A percentile compares a stretch with the other conserved stretches of the same genome.
Evolutionary conservation across 805 yeast genomes (phyloP).

Genomic region (Lipomyces orientalis): DNA sequence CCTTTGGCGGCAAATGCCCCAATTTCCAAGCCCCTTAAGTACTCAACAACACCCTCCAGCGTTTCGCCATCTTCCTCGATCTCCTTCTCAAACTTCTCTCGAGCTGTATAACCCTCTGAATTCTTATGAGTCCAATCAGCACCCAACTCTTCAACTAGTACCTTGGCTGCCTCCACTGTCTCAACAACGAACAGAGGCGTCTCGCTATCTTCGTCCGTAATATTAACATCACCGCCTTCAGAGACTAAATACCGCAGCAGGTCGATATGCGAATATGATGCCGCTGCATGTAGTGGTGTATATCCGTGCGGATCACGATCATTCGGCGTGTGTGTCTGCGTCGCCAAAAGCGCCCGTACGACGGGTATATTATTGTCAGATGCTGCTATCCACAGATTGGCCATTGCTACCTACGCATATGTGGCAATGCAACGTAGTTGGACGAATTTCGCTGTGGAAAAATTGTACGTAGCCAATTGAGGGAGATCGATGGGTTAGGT

Average conservation of each 20-base stretch:
- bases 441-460: not conserved
- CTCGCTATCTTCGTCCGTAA: conserved; percentile 89
- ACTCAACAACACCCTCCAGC: conserved; percentile 74
- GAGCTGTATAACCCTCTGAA: conserved; percentile 68
- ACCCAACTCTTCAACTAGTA: conserved; percentile 66
- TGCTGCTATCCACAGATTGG: conserved; percentile 92
- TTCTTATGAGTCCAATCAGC: conserved; percentile 73
- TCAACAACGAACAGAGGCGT: conserved; percentile 94
- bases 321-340: conserved; percentile 65
- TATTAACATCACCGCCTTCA: conserved; percentile 78
- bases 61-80: conserved; percentile 81
- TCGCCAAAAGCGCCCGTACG: conserved; percentile 62
- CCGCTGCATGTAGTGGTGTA: conserved; percentile 97
- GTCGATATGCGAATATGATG: conserved; percentile 83
- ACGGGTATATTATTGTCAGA: conserved; percentile 73
- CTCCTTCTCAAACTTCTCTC: conserved; percentile 39
- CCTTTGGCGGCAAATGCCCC: conserved; percentile 31
- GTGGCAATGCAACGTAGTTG: not conserved
- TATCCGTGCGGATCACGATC: conserved; percentile 91
- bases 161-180: conserved; percentile 65
- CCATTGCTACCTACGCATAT: conserved; percentile 8
- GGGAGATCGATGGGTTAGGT: not conserved
- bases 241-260: conserved; percentile 62
- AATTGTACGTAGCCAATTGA: not conserved
- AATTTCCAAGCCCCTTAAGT: conserved; percentile 55